These are phyloP conservation scores for Saitozyma sp. DNA, from an alignment of 768 basidiomycete species.

Conservation along the genomic window DNA sequence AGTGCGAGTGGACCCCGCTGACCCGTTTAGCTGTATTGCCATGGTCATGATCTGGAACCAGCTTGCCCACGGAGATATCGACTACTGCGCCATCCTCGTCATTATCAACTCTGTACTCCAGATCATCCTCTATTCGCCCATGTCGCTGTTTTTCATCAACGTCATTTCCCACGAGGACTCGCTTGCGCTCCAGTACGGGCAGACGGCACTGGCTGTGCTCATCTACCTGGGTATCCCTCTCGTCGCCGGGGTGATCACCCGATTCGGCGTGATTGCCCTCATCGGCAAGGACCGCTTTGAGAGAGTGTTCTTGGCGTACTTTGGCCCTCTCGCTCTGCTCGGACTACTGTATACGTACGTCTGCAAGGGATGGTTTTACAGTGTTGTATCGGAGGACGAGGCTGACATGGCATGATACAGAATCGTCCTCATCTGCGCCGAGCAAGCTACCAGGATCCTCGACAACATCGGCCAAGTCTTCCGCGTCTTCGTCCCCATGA, in stretches of 20 bases:
- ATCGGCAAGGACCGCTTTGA: slow-evolving; percentile 59
- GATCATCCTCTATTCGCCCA: slow-evolving; percentile 73
- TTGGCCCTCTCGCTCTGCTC: slow-evolving; percentile 68
- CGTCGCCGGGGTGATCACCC: slow-evolving; percentile 68
- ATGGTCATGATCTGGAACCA: slow-evolving; percentile 74
- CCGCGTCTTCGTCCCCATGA: slow-evolving; percentile 75
- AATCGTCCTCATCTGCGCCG: slow-evolving; percentile 51
- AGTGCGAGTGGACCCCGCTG: no score
- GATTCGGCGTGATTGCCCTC: slow-evolving; percentile 60
- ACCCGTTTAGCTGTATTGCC: slow-evolving; percentile 52
- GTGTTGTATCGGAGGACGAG: no score
- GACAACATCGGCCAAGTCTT: slow-evolving; percentile 74
- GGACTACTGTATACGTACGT: slow-evolving; percentile 71
- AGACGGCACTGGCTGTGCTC: slow-evolving; percentile 45
- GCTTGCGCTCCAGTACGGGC: slow-evolving; percentile 65
- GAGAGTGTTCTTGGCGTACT: slow-evolving; percentile 64
- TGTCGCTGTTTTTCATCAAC: slow-evolving; percentile 73
- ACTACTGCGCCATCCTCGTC: slow-evolving; percentile 78
- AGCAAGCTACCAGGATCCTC: slow-evolving; percentile 64
- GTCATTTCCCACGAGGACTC: slow-evolving; percentile 66
- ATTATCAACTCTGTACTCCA: slow-evolving; percentile 77
- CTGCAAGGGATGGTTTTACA: no score
- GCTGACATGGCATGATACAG: no score
- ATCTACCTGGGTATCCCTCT: slow-evolving; percentile 79
- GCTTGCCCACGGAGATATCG: slow-evolving; percentile 66